These are phyloP conservation scores for Alternaria metachromatica DNA, from an alignment of 2,329 filamentous ascomycete species.

Conservation along the genomic window DNA sequence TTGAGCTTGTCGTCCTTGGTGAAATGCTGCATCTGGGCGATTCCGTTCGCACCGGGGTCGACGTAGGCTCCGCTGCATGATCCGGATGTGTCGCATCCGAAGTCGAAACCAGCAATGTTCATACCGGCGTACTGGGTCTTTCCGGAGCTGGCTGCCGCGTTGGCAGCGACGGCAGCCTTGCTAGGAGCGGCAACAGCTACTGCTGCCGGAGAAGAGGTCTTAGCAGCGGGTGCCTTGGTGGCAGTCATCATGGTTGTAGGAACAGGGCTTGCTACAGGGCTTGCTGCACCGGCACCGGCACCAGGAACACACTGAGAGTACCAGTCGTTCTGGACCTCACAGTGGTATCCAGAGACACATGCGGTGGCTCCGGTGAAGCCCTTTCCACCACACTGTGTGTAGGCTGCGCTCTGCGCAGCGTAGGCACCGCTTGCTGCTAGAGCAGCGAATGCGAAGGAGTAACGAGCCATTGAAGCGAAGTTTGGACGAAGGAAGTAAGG, in stretches of 20 bases:
- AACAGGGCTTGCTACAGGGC: neutral
- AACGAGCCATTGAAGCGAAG: constrained; percentile 1
- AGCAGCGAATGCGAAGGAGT: neutral
- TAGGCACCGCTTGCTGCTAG: neutral
- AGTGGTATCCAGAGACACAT: constrained; percentile 47
- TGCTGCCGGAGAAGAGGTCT: neutral
- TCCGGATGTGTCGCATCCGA: constrained; percentile 50
- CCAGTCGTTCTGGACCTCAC: constrained; percentile 48
- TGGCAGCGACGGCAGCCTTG: neutral
- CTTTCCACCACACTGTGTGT: constrained; percentile 51
- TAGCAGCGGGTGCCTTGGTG: neutral
- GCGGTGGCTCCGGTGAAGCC: constrained; percentile 46
- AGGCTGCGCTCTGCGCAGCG: neutral
- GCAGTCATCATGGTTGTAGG: neutral
- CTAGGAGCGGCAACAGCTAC: neutral
- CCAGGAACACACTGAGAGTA: constrained; percentile 50
- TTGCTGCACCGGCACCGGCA: neutral
- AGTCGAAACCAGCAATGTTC: constrained; percentile 59
- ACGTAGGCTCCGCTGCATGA: constrained; percentile 31
- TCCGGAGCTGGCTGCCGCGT: neutral
- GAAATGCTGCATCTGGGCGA: constrained; percentile 64
- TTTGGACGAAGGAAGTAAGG: neutral
- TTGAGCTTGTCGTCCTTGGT: constrained; percentile 61
- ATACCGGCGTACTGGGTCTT: constrained; percentile 44
- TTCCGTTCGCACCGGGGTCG: constrained; percentile 44